Evolutionary conservation across 805 yeast species (phyloP).

Genomic region (Saccharomycopsis sp.): DNA sequence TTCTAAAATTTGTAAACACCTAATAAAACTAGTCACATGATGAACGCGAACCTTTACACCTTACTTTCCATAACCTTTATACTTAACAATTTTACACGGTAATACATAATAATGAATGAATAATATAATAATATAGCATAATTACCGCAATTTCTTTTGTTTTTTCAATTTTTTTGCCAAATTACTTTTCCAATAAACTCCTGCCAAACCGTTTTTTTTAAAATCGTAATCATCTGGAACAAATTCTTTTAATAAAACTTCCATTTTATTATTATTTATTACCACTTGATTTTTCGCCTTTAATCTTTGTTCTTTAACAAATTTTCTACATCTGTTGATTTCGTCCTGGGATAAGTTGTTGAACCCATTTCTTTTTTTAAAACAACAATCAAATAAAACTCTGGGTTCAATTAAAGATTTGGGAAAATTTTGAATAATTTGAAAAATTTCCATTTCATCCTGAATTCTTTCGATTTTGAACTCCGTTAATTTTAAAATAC

Average conservation of each 20-base stretch:
- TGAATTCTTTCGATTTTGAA: constrained; percentile 40
- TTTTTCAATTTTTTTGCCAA: constrained; percentile 44
- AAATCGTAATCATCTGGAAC: constrained; percentile 33
- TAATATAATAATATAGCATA: no score
- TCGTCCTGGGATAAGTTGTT: constrained; percentile 78
- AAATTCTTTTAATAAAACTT: constrained; percentile 21
- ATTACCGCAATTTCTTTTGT: constrained; percentile 5
- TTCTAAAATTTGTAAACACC: no score
- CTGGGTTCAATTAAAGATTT: constrained; percentile 61
- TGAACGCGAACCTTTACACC: no score
- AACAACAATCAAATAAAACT: constrained; percentile 60
- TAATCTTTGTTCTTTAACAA: constrained; percentile 56
- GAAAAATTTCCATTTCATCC: constrained; percentile 63
- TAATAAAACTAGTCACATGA: no score
- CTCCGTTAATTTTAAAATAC: constrained; percentile 68
- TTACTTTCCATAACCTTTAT: no score
- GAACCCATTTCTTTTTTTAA: constrained; percentile 59
- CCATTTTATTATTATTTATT: constrained; percentile 19
- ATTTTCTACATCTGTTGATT: constrained; percentile 64
- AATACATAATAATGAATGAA: no score
- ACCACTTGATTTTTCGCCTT: constrained; percentile 19
- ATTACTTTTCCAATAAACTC: constrained; percentile 55
- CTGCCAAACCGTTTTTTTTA: constrained; percentile 30
- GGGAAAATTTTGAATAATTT: constrained; percentile 77
- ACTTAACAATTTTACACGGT: no score